Percentiles rank a stretch among this genome's conserved stretches.
phyloP scores from a whole-genome alignment of 495 filamentous ascomycete species.

The Sordaria brevicollis region DNA sequence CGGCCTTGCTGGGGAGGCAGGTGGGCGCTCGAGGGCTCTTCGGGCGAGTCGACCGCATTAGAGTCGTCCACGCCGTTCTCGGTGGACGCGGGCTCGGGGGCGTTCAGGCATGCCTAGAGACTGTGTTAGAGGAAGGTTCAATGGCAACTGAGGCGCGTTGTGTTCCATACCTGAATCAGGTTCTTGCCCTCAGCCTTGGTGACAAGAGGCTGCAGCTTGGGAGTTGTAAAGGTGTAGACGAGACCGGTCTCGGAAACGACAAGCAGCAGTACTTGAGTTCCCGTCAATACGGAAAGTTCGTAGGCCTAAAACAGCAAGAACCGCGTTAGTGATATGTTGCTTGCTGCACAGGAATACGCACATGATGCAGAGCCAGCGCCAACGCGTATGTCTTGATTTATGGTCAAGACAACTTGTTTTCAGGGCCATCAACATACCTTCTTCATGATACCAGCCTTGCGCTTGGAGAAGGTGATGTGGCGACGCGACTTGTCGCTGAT shows the following conservation, averaged over 20 bases:
- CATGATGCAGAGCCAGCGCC: neutral
- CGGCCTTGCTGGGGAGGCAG: slow-evolving; percentile 45
- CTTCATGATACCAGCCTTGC: slow-evolving; percentile 99
- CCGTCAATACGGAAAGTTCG: slow-evolving; percentile 93
- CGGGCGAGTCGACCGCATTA: slow-evolving; percentile 52
- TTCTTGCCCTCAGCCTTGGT: slow-evolving; percentile 99
- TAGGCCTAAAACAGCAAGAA: slow-evolving; percentile 59
- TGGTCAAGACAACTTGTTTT: neutral
- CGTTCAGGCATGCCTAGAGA: slow-evolving; percentile 80
- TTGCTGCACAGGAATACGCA: neutral
- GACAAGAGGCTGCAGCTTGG: slow-evolving; percentile 96
- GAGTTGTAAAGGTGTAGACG: slow-evolving; percentile 98
- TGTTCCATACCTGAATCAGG: slow-evolving; percentile 80
- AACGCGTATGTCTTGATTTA: neutral
- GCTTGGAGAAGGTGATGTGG: slow-evolving; percentile 99
- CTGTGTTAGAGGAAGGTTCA: slow-evolving; percentile 4
- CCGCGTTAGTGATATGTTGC: slow-evolving; percentile 18
- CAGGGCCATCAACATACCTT: slow-evolving; percentile 57
- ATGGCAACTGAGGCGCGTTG: neutral
- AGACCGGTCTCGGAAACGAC: slow-evolving; percentile 98
- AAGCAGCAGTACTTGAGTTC: slow-evolving; percentile 92
- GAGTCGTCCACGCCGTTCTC: slow-evolving; percentile 83
- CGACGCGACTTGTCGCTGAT: slow-evolving; percentile 99
- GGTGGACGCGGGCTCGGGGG: slow-evolving; percentile 80
- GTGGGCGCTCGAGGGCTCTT: slow-evolving; percentile 49